Base-by-base conservation (phyloP, 2,329 filamentous ascomycete genomes). In the Fusarium sp. region DNA sequence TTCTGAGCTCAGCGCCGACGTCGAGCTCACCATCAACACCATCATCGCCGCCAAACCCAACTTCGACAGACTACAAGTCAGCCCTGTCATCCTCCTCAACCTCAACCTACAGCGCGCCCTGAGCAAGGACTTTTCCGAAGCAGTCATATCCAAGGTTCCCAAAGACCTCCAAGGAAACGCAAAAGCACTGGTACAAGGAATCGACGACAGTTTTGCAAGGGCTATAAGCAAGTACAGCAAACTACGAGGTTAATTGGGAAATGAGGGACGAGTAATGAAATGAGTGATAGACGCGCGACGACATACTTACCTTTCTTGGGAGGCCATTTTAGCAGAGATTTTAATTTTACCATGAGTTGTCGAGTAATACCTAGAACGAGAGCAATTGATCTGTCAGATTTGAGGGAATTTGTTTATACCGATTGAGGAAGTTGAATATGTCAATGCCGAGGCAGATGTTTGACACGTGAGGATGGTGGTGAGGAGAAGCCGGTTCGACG, bases 41-140 rank as follows among this genome's bases (percentile, higher is more conserved):
- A 75, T 86, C 27, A 77, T 85, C 64, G 73, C 63, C 15, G 75
- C 80, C 33, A 85, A 85, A 76, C 79, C 76, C 25, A 83, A 84
- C 68, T 87, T 87, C 63, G 82, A 86, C 70, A 77, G 77, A 42
- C 74, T 85, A 10, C 57, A 84, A 3, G 70, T 87, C 39, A 80
- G 78, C 50, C 83, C 84, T 0, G 73, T 85, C 39, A 84, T 87
- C 39, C 75, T 85, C 42, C 46, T 84, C 20, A 83, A 82, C 64
- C 72, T 88, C 31, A 73, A 82, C 61, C 65, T 80, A 11, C 79
- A 86, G 77, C 80, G 82, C 73, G 68, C 74, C 3, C 83, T 84
- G 0, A 83, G 83, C 1, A 75, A 76, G 29, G 77, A 82, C 14
- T 81, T 86, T 44, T 81, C 80, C 42, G 66, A 64, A 5, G 81